Evolutionary conservation across 371 early-diverging fungal species (phyloP), one percentile per base, ranked within the genome.

Genomic region (Cokeromyces recurvatus): DNA sequence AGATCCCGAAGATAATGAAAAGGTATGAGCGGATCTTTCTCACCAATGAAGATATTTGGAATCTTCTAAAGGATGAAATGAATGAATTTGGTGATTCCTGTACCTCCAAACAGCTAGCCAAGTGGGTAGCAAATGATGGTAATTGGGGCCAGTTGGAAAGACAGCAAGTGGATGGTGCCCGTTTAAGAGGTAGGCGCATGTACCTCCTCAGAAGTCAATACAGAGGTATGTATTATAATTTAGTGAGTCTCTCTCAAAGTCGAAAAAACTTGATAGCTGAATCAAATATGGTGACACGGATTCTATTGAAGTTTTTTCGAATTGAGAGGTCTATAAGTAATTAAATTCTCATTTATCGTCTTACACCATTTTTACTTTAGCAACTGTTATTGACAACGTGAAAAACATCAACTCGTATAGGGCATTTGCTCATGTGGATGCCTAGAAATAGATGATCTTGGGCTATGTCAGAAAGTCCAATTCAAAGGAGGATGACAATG

Each of bases 211-310:
- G 21, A 21, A 32, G 21, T 21, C 45, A 44, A 21, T 44, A 44
- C 45, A 44, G 45, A 44, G 14, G 45, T 44, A 44, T 34, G 45
- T 14, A 32, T 44, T 44, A 34, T 34, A 44, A 32, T 44, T 32
- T 43, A 0, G 6, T 0, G 16, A 43, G 32, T 17, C 43, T 43
- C 31, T 29, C 29, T 32, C 43, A 43, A 29, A 27, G 4, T 43
- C 43, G 31, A 43, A 43, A 38, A 43, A 32, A 43, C 27, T 43
- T 29, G 1, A 43, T 32, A 43, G 32, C 43, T 9, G 3, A 43
- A 29, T 29, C 43, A 25, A 43, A 43, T 43, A 43, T 32, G 43
- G 31, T 43, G 43, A n/a, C 32, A 43, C 3, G 1, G 16, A 24
- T 24, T 25, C 41, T 35, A 1, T 35, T 35, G 9, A 35, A 35